Evolutionary conservation across 129 eudicot species (phyloP), one percentile per base, ranked within the genome.

Genomic region (Heracleum sosnowskyi): DNA sequence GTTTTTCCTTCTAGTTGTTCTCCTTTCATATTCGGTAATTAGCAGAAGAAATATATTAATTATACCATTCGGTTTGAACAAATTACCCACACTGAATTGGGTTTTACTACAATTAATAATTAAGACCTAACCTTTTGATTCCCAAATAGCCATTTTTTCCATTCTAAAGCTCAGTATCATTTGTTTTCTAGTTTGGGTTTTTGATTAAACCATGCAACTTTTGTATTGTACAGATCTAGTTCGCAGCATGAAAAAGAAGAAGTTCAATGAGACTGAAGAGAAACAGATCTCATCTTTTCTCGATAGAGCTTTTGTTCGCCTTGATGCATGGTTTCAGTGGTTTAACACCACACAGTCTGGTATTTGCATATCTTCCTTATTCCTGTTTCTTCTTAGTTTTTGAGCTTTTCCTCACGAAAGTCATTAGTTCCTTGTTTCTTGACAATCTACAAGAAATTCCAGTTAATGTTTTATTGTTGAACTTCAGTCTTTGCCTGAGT

Each of bases 281-380:
- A 75, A 81, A 62, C 90, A 92, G 66, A 87, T 95, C 31, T 78
- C 91, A 69, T 76, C 86, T 82, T 95, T 95, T 82, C 76, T 95
- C 55, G 92, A 87, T 34, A 86, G 86, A 75, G 92, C 99, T 78
- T 95, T 82, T 81, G 81, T 89, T 68, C 97, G 99, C 76, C 92
- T 95, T 68, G 97, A 95, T 72, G 97, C 97, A 55, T 95, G 99
- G 99, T 95, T 90, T 87, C 88, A 92, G n/a, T 95, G 99, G 99
- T 95, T 95, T 80, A 95, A 90, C 73, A 95, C 96, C 71, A 88
- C 99, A 39, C 99, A 95, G 88, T 86, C 97, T 78, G 99, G 98
- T 95, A 80, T 63, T 39, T 37, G n/a, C 42, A 44, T 37, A 28
- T 40, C 22, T 17, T 75, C 11, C 7, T 75, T 18, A 29, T 53